These are phyloP conservation scores for Fusarium verticillioides DNA, from an alignment of 2,329 filamentous ascomycete species.

Conservation along the genomic window DNA sequence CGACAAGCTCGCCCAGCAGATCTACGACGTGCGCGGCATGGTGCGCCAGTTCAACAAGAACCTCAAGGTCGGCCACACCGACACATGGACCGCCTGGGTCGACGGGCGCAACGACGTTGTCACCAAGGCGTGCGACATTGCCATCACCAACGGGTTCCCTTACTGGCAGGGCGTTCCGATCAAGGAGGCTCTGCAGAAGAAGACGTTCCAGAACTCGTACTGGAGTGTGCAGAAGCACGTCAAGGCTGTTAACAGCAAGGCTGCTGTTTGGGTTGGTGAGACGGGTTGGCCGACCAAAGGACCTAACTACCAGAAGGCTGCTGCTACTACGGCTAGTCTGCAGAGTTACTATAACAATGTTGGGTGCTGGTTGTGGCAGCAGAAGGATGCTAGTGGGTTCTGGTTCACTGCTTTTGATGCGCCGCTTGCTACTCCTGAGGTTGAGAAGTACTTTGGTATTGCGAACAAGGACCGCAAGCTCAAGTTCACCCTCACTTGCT, in stretches of 20 bases:
- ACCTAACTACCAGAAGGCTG: slow-evolving; percentile 33
- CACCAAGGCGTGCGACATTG: slow-evolving; percentile 39
- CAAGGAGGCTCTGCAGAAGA: slow-evolving; percentile 39
- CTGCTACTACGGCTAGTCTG: slow-evolving; percentile 19
- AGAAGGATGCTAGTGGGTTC: slow-evolving; percentile 33
- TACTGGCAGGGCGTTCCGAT: slow-evolving; percentile 41
- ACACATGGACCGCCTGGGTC: slow-evolving; percentile 43
- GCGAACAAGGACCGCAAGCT: slow-evolving; percentile 39
- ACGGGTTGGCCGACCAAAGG: slow-evolving; percentile 40
- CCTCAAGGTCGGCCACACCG: slow-evolving; percentile 41
- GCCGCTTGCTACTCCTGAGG: slow-evolving; percentile 29
- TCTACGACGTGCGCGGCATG: slow-evolving; percentile 43
- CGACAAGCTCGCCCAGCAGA: slow-evolving; percentile 39
- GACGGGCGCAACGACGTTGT: slow-evolving; percentile 41
- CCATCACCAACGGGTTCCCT: slow-evolving; percentile 41
- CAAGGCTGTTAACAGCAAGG: slow-evolving; percentile 34
- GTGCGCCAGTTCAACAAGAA: slow-evolving; percentile 40
- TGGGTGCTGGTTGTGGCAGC: slow-evolving; percentile 37
- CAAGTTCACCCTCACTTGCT: slow-evolving; percentile 39
- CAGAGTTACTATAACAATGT: slow-evolving; percentile 40
- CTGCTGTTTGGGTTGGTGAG: slow-evolving; percentile 39
- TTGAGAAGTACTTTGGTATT: slow-evolving; percentile 42
- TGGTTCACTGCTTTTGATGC: slow-evolving; percentile 43
- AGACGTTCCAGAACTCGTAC: slow-evolving; percentile 42
- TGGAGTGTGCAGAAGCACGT: slow-evolving; percentile 37